These are phyloP conservation scores for Pisolithus marmoratus DNA, from an alignment of 768 basidiomycete species.

Conservation along the genomic window DNA sequence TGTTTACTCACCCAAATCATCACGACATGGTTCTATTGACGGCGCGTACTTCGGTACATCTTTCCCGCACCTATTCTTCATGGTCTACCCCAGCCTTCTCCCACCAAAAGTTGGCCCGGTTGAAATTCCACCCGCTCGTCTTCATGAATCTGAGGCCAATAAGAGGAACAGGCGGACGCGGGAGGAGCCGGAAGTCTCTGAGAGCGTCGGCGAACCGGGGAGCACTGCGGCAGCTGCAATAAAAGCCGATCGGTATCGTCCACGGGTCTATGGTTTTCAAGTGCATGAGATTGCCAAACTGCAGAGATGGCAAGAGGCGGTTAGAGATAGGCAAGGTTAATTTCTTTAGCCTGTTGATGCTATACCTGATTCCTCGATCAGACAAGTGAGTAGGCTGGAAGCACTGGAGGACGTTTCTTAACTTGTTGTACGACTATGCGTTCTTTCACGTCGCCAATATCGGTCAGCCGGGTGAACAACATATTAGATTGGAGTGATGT, in stretches of 20 bases:
- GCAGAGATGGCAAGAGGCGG: slow-evolving; percentile 94
- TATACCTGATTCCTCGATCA: slow-evolving; percentile 10
- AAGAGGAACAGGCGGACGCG: slow-evolving; percentile 44
- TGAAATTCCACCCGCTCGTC: slow-evolving; percentile 27
- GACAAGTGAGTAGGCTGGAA: slow-evolving; percentile 49
- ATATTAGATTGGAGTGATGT: too few species aligned
- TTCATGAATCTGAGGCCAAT: slow-evolving; percentile 22
- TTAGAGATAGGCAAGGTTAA: slow-evolving; percentile 64
- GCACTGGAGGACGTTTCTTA: slow-evolving; percentile 31
- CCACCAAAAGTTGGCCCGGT: slow-evolving; percentile 69
- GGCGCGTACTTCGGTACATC: slow-evolving; percentile 99
- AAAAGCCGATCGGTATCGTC: slow-evolving; percentile 89
- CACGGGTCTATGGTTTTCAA: slow-evolving; percentile 96
- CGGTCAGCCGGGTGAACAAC: too few species aligned
- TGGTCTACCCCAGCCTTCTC: slow-evolving; percentile 92
- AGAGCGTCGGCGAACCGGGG: slow-evolving; percentile 57
- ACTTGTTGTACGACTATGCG: neutral
- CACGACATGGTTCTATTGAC: slow-evolving; percentile 94
- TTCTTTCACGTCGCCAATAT: neutral
- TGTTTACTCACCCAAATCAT: slow-evolving; percentile 96
- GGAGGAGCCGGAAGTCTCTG: slow-evolving; percentile 46
- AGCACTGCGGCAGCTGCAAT: slow-evolving; percentile 79
- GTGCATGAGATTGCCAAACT: slow-evolving; percentile 89
- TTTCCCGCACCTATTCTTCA: slow-evolving; percentile 94
- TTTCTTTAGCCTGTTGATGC: neutral